Evolutionary conservation across 805 yeast species (phyloP).

Genomic region (Monosporozyma yasuniensis): DNA sequence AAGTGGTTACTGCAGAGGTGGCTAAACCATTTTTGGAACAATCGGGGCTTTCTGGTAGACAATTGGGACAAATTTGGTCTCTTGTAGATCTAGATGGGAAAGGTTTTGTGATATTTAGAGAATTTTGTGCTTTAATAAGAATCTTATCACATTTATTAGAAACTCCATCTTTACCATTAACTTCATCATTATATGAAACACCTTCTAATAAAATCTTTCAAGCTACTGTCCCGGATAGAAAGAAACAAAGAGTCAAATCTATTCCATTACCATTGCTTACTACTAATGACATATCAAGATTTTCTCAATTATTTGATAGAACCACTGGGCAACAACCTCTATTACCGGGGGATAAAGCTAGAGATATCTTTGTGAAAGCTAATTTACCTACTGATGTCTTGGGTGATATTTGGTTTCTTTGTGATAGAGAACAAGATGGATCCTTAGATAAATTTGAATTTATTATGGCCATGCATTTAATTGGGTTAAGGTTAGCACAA

Average conservation of each 20-base stretch:
- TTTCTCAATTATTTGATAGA: conserved; percentile 61
- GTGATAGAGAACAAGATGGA: conserved; percentile 69
- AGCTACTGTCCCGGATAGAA: not conserved
- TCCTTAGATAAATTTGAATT: conserved; percentile 65
- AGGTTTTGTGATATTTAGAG: conserved; percentile 72
- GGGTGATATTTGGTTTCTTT: conserved; percentile 83
- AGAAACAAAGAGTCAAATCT: conserved; percentile 3
- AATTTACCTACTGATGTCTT: conserved; percentile 65
- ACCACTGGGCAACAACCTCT: conserved; percentile 31
- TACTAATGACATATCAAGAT: conserved; percentile 50
- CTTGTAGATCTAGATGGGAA: conserved; percentile 73
- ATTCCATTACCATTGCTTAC: conserved; percentile 39
- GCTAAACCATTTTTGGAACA: conserved; percentile 77
- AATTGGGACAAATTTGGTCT: conserved; percentile 87
- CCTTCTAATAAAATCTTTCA: conserved; percentile 12
- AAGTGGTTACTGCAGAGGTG: conserved; percentile 78
- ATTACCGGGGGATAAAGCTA: conserved; percentile 66
- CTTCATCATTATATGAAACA: conserved; percentile 32
- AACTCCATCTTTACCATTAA: conserved; percentile 33
- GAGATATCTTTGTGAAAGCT: conserved; percentile 81
- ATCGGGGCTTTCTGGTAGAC: conserved; percentile 68
- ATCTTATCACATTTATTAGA: conserved; percentile 87
- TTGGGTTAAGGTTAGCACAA: conserved; percentile 56
- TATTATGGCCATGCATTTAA: conserved; percentile 87
- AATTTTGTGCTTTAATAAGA: conserved; percentile 80